Base-by-base conservation (phyloP, 257 asterid genomes). In the Verbena officinalis region DNA sequence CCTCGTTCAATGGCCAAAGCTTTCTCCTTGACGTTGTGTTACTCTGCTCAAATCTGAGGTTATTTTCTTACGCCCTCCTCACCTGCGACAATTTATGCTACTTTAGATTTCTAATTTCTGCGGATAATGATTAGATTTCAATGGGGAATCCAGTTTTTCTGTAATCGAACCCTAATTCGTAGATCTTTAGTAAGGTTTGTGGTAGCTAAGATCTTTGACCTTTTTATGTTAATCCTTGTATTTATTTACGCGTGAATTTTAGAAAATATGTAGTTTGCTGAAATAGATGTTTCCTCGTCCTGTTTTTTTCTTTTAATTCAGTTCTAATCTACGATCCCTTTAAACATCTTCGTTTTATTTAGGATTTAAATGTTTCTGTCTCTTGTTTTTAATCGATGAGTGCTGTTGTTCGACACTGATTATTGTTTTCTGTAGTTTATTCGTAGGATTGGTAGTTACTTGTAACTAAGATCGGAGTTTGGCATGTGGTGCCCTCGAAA, bases 401-500 rank as follows among this genome's bases (percentile, higher is more conserved):
- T 4, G 6, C 31, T 45, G 55, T 43, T 71, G 61, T 55, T 71
- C 24, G 22, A n/a, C n/a, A n/a, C 40, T 5, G 40, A 36, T 46
- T 68, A 55, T 31, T 42, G 13, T 61, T 31, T 42, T 24, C 54
- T 36, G 40, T 55, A n/a, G 54, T 52, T 69, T 68, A n/a, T n/a
- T n/a, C n/a, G 3, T 39, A 55, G 74, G 58, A 57, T 20, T 67
- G 40, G 44, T 38, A 16, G 7, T n/a, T n/a, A n/a, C n/a, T 53
- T 50, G 39, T 27, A 5, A 27, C 5, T 27, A 27, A 27, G 33
- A 57, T 62, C 43, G 39, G 69, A 67, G 67, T 40, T 68, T 42
- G 33, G 9, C n/a, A 59, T 58, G 62, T 78, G 87, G 77, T 67
- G 55, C 73, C 76, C 51, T 73, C 78, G 62, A 64, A 73, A 0